phyloP scores from a whole-genome alignment of 1,284 basidiomycete species.

The Pseudomicrostroma phylloplanum region DNA sequence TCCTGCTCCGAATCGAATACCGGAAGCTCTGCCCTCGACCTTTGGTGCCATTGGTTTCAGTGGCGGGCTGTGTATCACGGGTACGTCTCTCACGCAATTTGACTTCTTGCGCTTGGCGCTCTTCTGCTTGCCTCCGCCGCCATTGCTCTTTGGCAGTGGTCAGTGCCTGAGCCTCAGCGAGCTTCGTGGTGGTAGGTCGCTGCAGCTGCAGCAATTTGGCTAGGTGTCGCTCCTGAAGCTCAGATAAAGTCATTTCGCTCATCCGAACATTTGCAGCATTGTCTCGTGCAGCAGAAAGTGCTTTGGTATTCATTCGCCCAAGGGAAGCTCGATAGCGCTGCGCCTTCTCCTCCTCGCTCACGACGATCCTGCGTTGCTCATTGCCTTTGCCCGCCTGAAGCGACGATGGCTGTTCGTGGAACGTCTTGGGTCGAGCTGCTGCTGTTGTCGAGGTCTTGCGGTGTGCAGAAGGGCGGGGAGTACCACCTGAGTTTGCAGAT shows the following conservation, averaged over 20 bases:
- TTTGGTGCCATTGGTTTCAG: too few relatives aligned
- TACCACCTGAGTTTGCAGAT: not conserved
- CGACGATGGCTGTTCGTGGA: not conserved
- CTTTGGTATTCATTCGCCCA: not conserved
- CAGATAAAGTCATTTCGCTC: not conserved
- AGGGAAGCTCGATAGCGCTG: not conserved
- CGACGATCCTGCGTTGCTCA: not conserved
- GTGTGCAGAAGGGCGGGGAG: not conserved
- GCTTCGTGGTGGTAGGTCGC: not conserved
- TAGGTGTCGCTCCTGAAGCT: conserved; percentile 2
- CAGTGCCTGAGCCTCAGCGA: not conserved
- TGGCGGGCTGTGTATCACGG: not conserved
- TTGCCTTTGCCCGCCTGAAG: not conserved
- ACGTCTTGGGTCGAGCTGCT: not conserved
- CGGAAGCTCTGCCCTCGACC: too few relatives aligned
- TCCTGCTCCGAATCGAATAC: not conserved
- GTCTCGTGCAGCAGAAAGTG: not conserved
- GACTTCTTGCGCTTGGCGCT: not conserved
- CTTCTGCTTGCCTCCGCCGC: not conserved
- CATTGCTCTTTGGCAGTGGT: not conserved
- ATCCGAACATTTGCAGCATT: not conserved
- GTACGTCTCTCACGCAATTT: not conserved
- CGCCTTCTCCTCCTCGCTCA: not conserved
- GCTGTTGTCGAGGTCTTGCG: too few relatives aligned
- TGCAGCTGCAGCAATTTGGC: conserved; percentile 3